Percentiles rank a stretch among this genome's conserved stretches.
phyloP scores from a whole-genome alignment of 306 rosid genomes.

The Oxytropis ochrocephala region DNA sequence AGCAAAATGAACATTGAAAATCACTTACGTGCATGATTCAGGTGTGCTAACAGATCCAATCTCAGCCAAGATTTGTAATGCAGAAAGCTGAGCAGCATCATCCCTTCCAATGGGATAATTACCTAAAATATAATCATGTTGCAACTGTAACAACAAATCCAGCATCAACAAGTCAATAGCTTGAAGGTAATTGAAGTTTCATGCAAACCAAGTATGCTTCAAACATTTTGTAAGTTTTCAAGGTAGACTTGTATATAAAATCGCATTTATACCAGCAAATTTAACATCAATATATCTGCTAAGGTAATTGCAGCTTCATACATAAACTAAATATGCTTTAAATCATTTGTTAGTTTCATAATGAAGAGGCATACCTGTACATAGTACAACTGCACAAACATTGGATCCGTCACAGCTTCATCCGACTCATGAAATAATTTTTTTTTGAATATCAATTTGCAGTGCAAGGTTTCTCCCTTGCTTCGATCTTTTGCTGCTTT shows the following conservation, averaged over 20 bases:
- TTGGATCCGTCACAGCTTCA: conserved; percentile 86
- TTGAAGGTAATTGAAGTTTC: conserved; percentile 3
- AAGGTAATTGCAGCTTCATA: conserved; percentile 15
- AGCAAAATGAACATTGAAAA: conserved; percentile 4
- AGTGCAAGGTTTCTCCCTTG: conserved; percentile 94
- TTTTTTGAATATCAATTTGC: conserved; percentile 85
- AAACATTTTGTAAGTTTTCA: neutral
- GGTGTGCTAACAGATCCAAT: conserved; percentile 65
- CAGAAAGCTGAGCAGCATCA: conserved; percentile 94
- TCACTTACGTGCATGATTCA: conserved; percentile 75
- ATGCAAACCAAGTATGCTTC: neutral
- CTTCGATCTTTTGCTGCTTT: conserved; percentile 85
- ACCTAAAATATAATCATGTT: conserved; percentile 93
- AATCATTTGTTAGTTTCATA: conserved; percentile 12
- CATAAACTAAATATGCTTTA: conserved; percentile 18
- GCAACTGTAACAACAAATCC: conserved; percentile 60
- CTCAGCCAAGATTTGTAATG: conserved; percentile 83
- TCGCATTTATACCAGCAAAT: conserved; percentile 23
- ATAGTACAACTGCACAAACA: conserved; percentile 84
- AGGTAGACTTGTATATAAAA: conserved; percentile 68
- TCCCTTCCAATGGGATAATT: conserved; percentile 97
- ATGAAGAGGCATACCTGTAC: conserved; percentile 66
- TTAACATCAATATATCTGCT: neutral
- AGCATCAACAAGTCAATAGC: conserved; percentile 9
- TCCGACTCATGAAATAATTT: conserved; percentile 90